These are phyloP conservation scores for Endothia cerciana DNA, from an alignment of 2,329 filamentous ascomycete species.

Conservation along the genomic window DNA sequence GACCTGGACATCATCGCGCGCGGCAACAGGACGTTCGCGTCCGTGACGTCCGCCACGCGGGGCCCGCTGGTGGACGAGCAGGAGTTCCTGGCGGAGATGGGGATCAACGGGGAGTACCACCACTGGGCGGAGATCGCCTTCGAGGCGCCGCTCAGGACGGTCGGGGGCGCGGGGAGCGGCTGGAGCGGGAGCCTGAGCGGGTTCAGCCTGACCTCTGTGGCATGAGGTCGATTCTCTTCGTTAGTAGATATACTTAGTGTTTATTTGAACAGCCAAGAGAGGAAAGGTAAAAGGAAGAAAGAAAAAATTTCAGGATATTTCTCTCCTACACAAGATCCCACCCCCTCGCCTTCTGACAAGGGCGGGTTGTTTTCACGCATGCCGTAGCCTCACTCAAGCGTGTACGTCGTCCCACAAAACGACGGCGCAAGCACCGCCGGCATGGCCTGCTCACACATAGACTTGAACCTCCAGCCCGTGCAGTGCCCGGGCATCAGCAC, in stretches of 20 bases:
- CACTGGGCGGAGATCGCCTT: constrained; percentile 49
- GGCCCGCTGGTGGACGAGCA: constrained; percentile 34
- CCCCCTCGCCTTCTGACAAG: neutral
- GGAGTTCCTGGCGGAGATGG: constrained; percentile 48
- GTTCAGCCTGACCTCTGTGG: constrained; percentile 36
- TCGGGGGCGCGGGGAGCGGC: constrained; percentile 40
- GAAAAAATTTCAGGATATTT: too few species aligned
- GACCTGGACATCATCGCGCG: constrained; percentile 37
- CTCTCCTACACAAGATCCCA: too few species aligned
- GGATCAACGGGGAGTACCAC: constrained; percentile 45
- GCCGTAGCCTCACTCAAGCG: constrained; percentile 2
- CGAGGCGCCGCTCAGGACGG: constrained; percentile 47
- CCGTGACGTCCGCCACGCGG: constrained; percentile 13
- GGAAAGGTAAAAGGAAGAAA: too few species aligned
- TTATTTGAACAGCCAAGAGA: neutral
- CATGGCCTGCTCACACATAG: constrained; percentile 54
- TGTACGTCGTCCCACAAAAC: constrained; percentile 50
- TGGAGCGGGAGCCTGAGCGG: constrained; percentile 40
- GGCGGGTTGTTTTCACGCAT: neutral
- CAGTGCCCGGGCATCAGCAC: constrained; percentile 59
- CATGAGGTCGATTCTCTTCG: constrained; percentile 2
- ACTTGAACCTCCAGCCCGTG: constrained; percentile 59
- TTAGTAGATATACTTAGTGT: neutral
- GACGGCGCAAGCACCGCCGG: constrained; percentile 53
- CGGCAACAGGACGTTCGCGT: constrained; percentile 40